These are phyloP conservation scores for Candida anglica DNA, from an alignment of 805 yeast genomes.

Conservation along the genomic window DNA sequence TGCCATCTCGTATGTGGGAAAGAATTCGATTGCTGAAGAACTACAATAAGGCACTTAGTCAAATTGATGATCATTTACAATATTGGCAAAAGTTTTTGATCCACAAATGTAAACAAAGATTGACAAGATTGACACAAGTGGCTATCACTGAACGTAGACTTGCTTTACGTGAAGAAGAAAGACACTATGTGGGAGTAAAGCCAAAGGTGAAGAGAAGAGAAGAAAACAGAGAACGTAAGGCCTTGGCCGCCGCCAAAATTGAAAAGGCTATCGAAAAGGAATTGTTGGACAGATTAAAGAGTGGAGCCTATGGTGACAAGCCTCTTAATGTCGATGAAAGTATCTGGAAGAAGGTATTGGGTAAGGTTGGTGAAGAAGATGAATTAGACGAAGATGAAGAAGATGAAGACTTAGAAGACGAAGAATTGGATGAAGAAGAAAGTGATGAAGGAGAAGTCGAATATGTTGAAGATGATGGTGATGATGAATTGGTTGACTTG, in stretches of 20 bases:
- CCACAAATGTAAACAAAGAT: constrained; percentile 93
- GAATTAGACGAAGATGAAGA: constrained; percentile 63
- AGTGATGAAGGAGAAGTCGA: constrained; percentile 75
- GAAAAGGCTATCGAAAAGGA: constrained; percentile 97
- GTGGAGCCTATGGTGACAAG: constrained; percentile 98
- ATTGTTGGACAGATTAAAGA: constrained; percentile 86
- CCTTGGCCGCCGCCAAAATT: constrained; percentile 92
- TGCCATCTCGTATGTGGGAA: constrained; percentile 94
- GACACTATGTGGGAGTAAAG: constrained; percentile 88
- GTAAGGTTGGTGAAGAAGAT: constrained; percentile 51
- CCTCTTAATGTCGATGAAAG: constrained; percentile 95
- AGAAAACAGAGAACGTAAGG: constrained; percentile 91
- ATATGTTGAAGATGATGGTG: constrained; percentile 87
- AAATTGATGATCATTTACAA: constrained; percentile 78
- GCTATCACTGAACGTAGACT: constrained; percentile 92
- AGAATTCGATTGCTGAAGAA: constrained; percentile 86
- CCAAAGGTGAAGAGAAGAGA: constrained; percentile 96
- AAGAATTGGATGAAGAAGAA: too few species aligned
- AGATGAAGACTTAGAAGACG: constrained; percentile 35
- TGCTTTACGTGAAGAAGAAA: constrained; percentile 86
- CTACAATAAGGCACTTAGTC: constrained; percentile 81
- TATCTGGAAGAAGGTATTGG: constrained; percentile 92
- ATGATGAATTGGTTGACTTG: constrained; percentile 84
- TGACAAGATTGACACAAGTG: constrained; percentile 91
- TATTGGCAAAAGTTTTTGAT: constrained; percentile 92